Evolutionary conservation across 306 rosid species (phyloP), one percentile per base, ranked within the genome.

Genomic region (Begonia loranthoides): DNA sequence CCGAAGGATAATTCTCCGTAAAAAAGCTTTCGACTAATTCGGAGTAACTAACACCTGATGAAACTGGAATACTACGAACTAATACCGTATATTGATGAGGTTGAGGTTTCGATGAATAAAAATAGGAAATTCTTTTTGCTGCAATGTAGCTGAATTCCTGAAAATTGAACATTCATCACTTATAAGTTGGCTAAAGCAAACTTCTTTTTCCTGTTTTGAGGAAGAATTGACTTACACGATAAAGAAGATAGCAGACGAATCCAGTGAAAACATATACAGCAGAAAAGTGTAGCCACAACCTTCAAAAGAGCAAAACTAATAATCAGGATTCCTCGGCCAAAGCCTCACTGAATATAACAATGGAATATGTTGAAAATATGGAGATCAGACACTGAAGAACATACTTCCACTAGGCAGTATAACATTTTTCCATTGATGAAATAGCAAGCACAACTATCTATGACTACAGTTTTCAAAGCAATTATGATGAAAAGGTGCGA

Each of bases 201-300:
- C 47, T 11, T 39, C 10, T 39, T 6, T 39, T 10, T 10, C 43
- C 10, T 39, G 8, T 39, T 39, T n/a, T 11, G 48, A 61, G 64
- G 38, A 50, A n/a, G 39, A 51, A 21, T 47, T 50, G 33, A 83
- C 96, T 83, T 80, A 83, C 96, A 41, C 39, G 49, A 64, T 76
- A 78, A 51, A 87, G 96, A 78, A 83, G 81, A 73, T 75, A 87
- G 84, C 96, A 83, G 78, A 83, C 90, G 50, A 74, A 64, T 76
- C 82, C 94, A 10, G 81, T 83, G 73, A 83, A 76, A 62, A 80
- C 54, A 74, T 87, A 87, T 1, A 79, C 82, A 17, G 96, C 94
- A 66, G 67, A 70, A 65, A 83, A 78, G 70, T 87, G 96, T 58
- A 80, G 59, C 94, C 94, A 87, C 55, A 87, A 87, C 94, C 96